phyloP scores from a whole-genome alignment of 2,329 filamentous ascomycete species.

The Alternaria ventricosa region DNA sequence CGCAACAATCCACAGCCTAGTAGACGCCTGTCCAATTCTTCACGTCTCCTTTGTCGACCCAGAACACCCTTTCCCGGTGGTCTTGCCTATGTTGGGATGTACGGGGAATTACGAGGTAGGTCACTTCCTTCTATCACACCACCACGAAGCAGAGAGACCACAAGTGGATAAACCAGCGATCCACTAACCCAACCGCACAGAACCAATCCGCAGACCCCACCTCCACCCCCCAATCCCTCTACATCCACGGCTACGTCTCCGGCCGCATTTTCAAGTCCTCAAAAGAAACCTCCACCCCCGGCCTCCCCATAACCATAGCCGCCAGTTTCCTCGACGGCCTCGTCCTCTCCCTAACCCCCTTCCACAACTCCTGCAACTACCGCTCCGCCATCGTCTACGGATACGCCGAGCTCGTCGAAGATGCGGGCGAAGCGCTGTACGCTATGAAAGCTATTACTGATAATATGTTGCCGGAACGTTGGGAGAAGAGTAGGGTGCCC shows the following conservation, averaged over 20 bases:
- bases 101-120: conserved; percentile 30
- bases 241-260: conserved; percentile 45
- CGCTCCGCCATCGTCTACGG: conserved; percentile 40
- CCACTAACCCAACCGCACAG: not conserved
- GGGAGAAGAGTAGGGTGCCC: conserved; percentile 39
- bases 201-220: conserved; percentile 64
- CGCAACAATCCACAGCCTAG: conserved; percentile 41
- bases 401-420: conserved; percentile 33
- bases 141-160: no score
- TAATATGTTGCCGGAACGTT: conserved; percentile 40
- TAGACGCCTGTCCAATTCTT: conserved; percentile 41
- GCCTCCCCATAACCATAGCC: not conserved
- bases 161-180: no score
- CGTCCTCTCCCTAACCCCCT: conserved; percentile 43
- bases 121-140: no score
- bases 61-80: conserved; percentile 61
- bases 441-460: conserved; percentile 44
- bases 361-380: conserved; percentile 49
- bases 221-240: conserved; percentile 49
- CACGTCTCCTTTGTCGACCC: conserved; percentile 47
- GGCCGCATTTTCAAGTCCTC: conserved; percentile 67
- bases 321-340: conserved; percentile 41
- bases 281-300: not conserved
- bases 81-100: conserved; percentile 51
- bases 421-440: conserved; percentile 31